Evolutionary conservation across 495 filamentous ascomycete species (phyloP), one percentile per base, ranked within the genome.

Genomic region (Xylaria castorea): DNA sequence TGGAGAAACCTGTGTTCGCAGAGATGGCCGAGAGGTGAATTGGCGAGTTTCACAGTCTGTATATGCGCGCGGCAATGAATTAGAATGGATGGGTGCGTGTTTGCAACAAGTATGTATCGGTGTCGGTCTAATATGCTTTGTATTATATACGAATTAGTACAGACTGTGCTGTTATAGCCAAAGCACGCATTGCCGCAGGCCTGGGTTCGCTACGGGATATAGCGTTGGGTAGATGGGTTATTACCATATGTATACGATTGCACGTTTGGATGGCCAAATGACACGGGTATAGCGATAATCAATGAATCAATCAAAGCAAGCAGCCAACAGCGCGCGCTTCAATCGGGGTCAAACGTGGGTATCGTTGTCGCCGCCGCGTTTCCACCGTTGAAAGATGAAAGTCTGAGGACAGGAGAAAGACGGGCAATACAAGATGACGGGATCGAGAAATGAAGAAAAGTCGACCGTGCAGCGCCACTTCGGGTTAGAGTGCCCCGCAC

Each of bases 321-420:
- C 27, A 9, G 18, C 42, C 25, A 50, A 62, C 30, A 60, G 32
- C 42, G 18, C 27, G 16, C 46, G 44, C 64, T 34, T 36, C n/a
- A 34, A 48, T 48, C 63, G 9, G n/a, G 9, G n/a, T 14, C 61
- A 44, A 7, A 34, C 62, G 38, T 51, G 18, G 64, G 46, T 51
- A 38, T 67, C 16, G 46, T 67, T 22, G 46, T 51, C 44, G 64
- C 34, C 53, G 57, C 57, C 32, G 57, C 32, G 58, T 36, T 61
- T 61, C 32, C 58, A 61, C 58, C 30, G 48, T 67, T 40, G 68
- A 70, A 70, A 70, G 68, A 57, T 57, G 68, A 22, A 62, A 44
- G 57, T 61, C 18, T 38, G 58, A 38, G 44, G 16, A 48, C n/a
- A 32, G 63, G 61, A 40, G 27, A 66, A 36, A 65, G 22, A 65